Conservation (phyloP, 805 yeast species). For the Myxozyma sirexii region DNA sequence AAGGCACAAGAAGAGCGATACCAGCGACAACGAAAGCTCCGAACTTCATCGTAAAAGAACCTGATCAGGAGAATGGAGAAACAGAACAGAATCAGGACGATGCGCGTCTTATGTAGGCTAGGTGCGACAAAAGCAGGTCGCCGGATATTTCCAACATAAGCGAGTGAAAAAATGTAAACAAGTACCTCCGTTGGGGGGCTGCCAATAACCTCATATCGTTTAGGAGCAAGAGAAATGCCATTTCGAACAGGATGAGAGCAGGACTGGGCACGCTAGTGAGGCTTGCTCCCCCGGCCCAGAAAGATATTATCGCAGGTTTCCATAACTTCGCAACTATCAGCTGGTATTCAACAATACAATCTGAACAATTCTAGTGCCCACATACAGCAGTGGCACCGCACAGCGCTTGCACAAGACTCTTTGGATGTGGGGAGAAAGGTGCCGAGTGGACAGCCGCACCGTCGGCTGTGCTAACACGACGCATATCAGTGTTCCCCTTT, state of each 20-base stretch:
- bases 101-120: neutral
- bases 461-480: neutral
- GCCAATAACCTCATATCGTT: no score
- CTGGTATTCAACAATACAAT: no score
- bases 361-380: no score
- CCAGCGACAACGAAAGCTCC: neutral
- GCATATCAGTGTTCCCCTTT: slow-evolving; percentile 1
- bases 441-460: slow-evolving; percentile 1
- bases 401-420: no score
- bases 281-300: no score
- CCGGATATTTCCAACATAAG: neutral
- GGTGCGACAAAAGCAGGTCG: neutral
- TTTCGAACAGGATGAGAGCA: no score
- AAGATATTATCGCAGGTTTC: no score
- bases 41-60: neutral
- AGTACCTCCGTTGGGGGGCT: no score
- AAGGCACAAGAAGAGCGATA: neutral
- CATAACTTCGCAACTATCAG: no score
- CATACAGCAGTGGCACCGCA: no score
- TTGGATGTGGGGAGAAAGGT: neutral
- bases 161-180: neutral
- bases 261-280: no score
- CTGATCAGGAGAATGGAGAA: neutral
- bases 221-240: no score
- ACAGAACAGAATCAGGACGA: neutral